phyloP scores from a whole-genome alignment of 257 asterid genomes.

The Ocimum tenuiflorum region DNA sequence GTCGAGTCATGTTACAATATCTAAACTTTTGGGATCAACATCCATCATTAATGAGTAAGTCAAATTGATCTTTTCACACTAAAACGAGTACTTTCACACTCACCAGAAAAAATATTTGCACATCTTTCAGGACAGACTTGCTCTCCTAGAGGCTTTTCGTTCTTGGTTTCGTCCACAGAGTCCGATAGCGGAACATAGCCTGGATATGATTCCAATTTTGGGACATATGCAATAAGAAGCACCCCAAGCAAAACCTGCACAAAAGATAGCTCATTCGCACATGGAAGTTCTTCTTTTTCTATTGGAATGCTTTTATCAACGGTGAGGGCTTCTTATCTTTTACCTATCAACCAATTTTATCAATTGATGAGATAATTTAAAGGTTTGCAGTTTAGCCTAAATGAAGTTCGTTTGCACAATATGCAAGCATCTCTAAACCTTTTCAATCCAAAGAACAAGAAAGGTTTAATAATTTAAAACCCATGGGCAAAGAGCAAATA shows the following conservation, averaged over 20 bases:
- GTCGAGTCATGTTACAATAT: no score
- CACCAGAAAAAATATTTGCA: constrained; percentile 60
- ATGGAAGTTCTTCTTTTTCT: neutral
- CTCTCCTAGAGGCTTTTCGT: constrained; percentile 49
- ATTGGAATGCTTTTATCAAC: neutral
- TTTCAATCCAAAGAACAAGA: neutral
- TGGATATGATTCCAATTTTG: constrained; percentile 54
- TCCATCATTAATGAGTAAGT: neutral
- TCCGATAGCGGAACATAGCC: constrained; percentile 60
- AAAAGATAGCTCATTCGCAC: constrained; percentile 1
- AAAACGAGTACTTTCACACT: constrained; percentile 18
- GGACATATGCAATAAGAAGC: constrained; percentile 56
- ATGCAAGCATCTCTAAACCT: constrained; percentile 1
- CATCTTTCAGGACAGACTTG: constrained; percentile 71
- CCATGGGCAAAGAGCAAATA: constrained; percentile 3
- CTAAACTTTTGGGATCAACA: no score
- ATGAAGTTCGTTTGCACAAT: constrained; percentile 14
- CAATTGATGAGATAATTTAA: neutral
- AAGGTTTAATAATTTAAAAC: neutral
- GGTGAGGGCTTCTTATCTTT: constrained; percentile 3
- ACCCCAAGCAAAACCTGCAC: constrained; percentile 58
- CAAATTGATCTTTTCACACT: constrained; percentile 32
- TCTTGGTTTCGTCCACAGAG: constrained; percentile 34
- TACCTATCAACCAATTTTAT: neutral
- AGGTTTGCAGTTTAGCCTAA: neutral